phyloP scores from a whole-genome alignment of 2,329 filamentous ascomycete genomes.

The Botrytis paeoniae region DNA sequence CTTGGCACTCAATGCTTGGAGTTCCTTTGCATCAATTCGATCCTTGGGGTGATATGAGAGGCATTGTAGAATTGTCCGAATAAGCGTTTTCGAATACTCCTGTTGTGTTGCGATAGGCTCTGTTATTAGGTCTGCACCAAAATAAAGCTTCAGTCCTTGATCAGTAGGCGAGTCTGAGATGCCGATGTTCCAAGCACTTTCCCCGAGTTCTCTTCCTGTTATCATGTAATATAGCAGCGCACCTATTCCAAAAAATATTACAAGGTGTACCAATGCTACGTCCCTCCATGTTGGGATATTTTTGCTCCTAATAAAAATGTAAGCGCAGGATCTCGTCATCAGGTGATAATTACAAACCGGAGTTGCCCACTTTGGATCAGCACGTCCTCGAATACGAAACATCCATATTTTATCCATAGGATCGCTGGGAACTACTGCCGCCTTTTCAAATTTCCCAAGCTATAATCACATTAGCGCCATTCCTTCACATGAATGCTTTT shows the following conservation, averaged over 20 bases:
- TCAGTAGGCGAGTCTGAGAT: not conserved
- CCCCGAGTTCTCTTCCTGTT: not conserved
- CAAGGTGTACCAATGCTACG: not conserved
- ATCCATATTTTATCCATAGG: not conserved
- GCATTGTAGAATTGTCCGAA: not conserved
- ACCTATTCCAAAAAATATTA: slow-evolving; percentile 5
- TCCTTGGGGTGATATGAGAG: not conserved
- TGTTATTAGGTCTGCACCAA: not conserved
- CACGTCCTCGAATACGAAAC: not conserved
- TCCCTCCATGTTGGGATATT: not conserved
- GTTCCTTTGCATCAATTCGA: not conserved
- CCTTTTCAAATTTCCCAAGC: not conserved
- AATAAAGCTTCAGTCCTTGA: not conserved
- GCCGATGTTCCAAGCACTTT: not conserved
- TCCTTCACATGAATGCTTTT: not conserved
- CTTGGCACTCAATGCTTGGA: not conserved
- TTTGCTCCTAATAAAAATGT: not conserved
- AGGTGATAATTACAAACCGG: not conserved
- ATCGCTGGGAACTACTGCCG: not conserved
- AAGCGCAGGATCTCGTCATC: not conserved
- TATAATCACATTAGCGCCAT: not conserved
- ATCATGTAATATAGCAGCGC: not conserved
- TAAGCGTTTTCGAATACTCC: not conserved
- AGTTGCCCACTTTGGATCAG: not conserved
- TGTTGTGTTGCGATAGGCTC: not conserved